Base-by-base conservation (phyloP, 306 rosid genomes). In the Dalbergia oliveri region DNA sequence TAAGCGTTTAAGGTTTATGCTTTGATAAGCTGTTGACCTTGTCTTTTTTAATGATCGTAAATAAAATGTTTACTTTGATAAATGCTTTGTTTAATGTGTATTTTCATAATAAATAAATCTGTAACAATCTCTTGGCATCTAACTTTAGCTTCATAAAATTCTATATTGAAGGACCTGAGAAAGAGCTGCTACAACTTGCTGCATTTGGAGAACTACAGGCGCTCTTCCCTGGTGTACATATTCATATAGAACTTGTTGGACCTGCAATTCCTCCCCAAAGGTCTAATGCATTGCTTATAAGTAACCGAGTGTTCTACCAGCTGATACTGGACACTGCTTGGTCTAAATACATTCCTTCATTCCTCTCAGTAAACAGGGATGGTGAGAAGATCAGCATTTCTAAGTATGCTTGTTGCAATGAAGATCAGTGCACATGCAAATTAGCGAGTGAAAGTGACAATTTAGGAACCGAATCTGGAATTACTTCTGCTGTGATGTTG, bases 171-270 rank as follows among this genome's bases (percentile, higher is more conserved):
- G 99, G 98, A 54, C 97, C 99, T 39, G 99, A 91, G 85, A 93
- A 90, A 81, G 99, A 93, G 89, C 87, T 93, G 81, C 86, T 81
- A 77, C 98, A 95, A 88, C 98, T 93, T 53, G 79, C 87, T 34
- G 88, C 87, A 75, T 93, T 95, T 83, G 91, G 91, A 54, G 97
- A 95, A 83, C 73, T 95, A 79, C 89, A 15, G 81, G 93, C 89
- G 1, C 92, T 95, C 84, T 90, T 95, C 71, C 98, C 98, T 66
- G 90, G 90, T 64, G 35, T 87, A 58, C 62, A 60, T 49, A 76
- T 93, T 71, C 94, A 83, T 56, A 66, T 91, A 81, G 98, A 90
- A 83, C 76, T 95, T 59, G 82, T 95, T 81, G 99, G 99, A 75
- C 99, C 99, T 73, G 82, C 86, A 31, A 80, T 93, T 83, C 97